These are phyloP conservation scores for Liriodendron chinense DNA, from an alignment of 164 flowering plant genomes.

Conservation along the genomic window DNA sequence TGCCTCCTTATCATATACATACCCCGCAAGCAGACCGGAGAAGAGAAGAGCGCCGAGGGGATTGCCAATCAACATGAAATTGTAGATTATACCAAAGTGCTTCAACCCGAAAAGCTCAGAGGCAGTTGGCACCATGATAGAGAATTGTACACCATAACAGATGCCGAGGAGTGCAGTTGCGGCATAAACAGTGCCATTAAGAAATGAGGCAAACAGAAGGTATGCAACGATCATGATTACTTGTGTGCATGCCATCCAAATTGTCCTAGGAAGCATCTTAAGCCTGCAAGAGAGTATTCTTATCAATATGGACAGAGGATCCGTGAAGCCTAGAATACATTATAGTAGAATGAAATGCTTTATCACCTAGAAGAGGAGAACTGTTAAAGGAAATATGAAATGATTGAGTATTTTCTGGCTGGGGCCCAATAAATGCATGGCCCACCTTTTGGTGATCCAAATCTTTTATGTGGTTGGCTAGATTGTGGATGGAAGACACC, in stretches of 20 bases:
- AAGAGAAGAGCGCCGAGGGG: constrained; percentile 87
- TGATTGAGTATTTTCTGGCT: no score
- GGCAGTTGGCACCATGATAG: constrained; percentile 79
- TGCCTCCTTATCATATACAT: constrained; percentile 64
- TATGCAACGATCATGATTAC: constrained; percentile 56
- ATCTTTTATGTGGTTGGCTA: no score
- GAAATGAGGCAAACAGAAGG: constrained; percentile 69
- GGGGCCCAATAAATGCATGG: no score
- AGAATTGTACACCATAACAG: constrained; percentile 84
- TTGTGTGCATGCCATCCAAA: constrained; percentile 75
- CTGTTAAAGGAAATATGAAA: no score
- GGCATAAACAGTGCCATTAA: constrained; percentile 59
- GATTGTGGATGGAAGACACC: no score
- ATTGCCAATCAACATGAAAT: constrained; percentile 65
- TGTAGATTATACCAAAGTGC: constrained; percentile 69
- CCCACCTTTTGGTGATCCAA: no score
- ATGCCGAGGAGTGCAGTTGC: constrained; percentile 80
- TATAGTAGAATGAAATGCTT: no score
- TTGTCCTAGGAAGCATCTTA: constrained; percentile 61
- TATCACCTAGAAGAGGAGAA: no score
- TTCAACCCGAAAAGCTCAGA: constrained; percentile 91
- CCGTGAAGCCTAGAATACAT: no score
- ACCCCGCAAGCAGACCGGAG: constrained; percentile 74
- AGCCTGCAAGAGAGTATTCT: constrained; percentile 44
- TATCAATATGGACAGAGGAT: not conserved